These are phyloP conservation scores for Pseudonectria foliicola DNA, from an alignment of 2,329 filamentous ascomycete species.

Conservation along the genomic window DNA sequence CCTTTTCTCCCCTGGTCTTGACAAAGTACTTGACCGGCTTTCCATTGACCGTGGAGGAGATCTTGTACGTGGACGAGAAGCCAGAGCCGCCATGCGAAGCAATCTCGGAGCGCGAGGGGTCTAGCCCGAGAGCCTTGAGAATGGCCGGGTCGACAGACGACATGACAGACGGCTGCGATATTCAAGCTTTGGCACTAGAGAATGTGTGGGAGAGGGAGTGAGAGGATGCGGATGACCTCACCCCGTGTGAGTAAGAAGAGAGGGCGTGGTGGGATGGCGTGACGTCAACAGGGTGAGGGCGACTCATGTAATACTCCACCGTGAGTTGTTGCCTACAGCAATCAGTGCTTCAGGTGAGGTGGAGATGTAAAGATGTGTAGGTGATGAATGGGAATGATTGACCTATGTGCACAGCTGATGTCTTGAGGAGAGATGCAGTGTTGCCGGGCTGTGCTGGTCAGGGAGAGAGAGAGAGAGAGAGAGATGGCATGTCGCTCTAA, in stretches of 20 bases:
- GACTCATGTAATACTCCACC: no score
- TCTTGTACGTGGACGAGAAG: conserved; percentile 60
- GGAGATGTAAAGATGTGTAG: no score
- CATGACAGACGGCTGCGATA: conserved; percentile 24
- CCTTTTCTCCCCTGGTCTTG: conserved; percentile 57
- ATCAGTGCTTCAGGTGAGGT: no score
- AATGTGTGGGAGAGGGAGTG: no score
- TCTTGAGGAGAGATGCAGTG: no score
- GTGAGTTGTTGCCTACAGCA: no score
- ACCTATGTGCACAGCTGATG: no score
- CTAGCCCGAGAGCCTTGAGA: conserved; percentile 51
- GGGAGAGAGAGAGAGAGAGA: no score
- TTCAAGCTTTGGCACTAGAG: no score
- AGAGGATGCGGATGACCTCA: conserved; percentile 1
- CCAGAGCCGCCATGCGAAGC: conserved; percentile 58
- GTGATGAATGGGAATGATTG: no score
- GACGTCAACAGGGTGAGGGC: conserved; percentile 12
- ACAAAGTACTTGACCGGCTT: conserved; percentile 57
- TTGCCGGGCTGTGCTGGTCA: no score
- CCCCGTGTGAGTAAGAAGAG: conserved; percentile 1
- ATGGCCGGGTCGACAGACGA: conserved; percentile 55
- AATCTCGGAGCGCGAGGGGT: conserved; percentile 47
- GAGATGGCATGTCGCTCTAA: no score
- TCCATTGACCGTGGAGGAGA: conserved; percentile 39
- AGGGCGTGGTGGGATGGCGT: conserved; percentile 15